A percentile compares a stretch with the other conserved stretches of the same genome.
These are phyloP conservation scores for Populus simonii DNA, from an alignment of 345 rosid species.

Conservation along the genomic window DNA sequence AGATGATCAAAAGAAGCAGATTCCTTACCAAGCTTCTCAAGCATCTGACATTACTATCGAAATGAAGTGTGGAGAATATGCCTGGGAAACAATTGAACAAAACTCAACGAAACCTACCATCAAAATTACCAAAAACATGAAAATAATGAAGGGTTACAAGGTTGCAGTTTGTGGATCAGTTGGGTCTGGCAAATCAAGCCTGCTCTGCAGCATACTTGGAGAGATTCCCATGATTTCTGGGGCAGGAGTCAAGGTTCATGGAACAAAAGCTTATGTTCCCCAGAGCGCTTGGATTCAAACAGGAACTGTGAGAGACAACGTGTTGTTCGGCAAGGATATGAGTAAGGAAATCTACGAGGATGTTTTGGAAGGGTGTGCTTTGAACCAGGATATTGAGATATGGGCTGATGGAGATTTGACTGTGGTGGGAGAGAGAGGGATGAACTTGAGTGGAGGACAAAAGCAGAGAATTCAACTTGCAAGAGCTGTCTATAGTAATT, in stretches of 20 bases:
- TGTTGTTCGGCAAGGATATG: slow-evolving; percentile 49
- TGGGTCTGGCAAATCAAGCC: slow-evolving; percentile 72
- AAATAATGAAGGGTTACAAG: slow-evolving; percentile 43
- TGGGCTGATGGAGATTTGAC: slow-evolving; percentile 48
- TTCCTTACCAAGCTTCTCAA: background rate
- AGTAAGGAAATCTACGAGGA: slow-evolving; percentile 33
- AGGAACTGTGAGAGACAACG: slow-evolving; percentile 62
- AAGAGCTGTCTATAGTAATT: slow-evolving; percentile 60
- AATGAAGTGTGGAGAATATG: slow-evolving; percentile 44
- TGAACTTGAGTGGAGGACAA: slow-evolving; percentile 86
- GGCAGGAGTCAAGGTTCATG: slow-evolving; percentile 44
- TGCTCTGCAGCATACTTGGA: slow-evolving; percentile 62
- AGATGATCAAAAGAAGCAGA: slow-evolving; percentile 32
- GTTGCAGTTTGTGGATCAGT: slow-evolving; percentile 75
- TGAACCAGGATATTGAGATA: slow-evolving; percentile 50
- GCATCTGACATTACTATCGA: slow-evolving; percentile 25
- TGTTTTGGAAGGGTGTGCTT: slow-evolving; percentile 51
- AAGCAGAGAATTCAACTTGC: slow-evolving; percentile 81
- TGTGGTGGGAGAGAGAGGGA: slow-evolving; percentile 77
- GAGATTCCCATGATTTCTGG: slow-evolving; percentile 72
- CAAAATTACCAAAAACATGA: slow-evolving; percentile 32
- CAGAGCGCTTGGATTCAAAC: slow-evolving; percentile 87
- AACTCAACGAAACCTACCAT: slow-evolving; percentile 29
- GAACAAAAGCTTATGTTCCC: slow-evolving; percentile 63
- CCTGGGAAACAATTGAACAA: slow-evolving; percentile 37